These are phyloP conservation scores for Dioscorea alata DNA, from an alignment of 106 monocot genomes.

Conservation along the genomic window DNA sequence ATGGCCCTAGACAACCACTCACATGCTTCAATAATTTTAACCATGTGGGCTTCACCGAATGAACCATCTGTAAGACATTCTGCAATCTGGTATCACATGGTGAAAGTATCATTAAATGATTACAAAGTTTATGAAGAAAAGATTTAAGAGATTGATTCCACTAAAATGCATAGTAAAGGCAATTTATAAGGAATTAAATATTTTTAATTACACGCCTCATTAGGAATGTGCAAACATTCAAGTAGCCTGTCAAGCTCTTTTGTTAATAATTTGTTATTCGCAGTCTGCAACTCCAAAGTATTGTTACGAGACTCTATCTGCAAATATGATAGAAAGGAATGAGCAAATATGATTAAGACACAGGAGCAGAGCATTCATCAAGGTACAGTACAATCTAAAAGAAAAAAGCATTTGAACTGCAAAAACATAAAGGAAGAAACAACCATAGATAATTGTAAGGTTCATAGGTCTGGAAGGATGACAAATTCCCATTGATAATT, in stretches of 20 bases:
- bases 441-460: too few relatives aligned
- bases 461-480: too few relatives aligned
- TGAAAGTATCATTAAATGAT: background rate
- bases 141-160: too few relatives aligned
- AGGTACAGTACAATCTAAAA: too few relatives aligned
- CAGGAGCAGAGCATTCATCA: too few relatives aligned
- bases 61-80: slow-evolving; percentile 86
- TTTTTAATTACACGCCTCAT: slow-evolving; percentile 41
- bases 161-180: too few relatives aligned
- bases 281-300: slow-evolving; percentile 89
- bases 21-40: slow-evolving; percentile 93
- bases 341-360: too few relatives aligned
- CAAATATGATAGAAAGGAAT: slow-evolving; percentile 5
- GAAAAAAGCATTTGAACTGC: too few relatives aligned
- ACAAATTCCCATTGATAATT: too few relatives aligned
- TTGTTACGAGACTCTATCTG: slow-evolving; percentile 99
- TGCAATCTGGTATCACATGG: slow-evolving; percentile 53
- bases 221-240: slow-evolving; percentile 80
- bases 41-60: slow-evolving; percentile 91
- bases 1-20: slow-evolving; percentile 89
- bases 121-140: too few relatives aligned
- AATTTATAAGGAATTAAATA: background rate
- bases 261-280: slow-evolving; percentile 61
- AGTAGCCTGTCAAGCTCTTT: slow-evolving; percentile 94
- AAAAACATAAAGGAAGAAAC: too few relatives aligned